These are phyloP conservation scores for Eucommia ulmoides DNA, from an alignment of 257 asterid genomes.

Conservation along the genomic window DNA sequence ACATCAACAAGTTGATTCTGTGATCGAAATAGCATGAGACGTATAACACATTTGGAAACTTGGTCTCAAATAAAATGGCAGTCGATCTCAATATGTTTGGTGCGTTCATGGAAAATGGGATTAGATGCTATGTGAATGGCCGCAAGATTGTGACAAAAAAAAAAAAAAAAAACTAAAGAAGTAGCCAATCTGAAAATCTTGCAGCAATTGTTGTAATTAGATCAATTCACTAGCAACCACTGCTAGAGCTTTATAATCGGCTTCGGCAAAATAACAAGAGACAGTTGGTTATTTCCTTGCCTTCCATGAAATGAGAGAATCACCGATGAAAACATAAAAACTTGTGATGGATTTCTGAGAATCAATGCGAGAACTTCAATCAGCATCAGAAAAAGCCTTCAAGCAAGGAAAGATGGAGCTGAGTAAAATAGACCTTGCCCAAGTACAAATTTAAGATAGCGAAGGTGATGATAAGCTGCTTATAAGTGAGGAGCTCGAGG, in stretches of 20 bases:
- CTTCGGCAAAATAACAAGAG: neutral
- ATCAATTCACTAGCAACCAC: neutral
- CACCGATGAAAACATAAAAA: neutral
- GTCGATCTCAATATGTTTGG: neutral
- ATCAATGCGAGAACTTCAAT: neutral
- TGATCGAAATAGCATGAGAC: neutral
- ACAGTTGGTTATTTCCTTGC: neutral
- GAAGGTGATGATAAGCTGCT: neutral
- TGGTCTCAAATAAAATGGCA: neutral
- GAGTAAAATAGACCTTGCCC: neutral
- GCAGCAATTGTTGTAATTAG: neutral
- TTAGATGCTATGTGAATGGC: neutral
- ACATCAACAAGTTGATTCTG: neutral
- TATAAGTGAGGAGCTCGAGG: neutral
- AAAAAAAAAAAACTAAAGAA: no score
- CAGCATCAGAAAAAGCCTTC: neutral
- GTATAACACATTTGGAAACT: neutral
- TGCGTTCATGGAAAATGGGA: neutral
- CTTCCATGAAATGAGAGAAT: neutral
- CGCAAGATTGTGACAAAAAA: neutral
- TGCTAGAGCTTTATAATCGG: neutral
- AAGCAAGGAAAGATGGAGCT: neutral
- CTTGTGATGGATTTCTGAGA: neutral
- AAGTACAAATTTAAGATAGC: neutral
- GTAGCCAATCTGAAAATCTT: no score